Evolutionary conservation across 2,329 filamentous ascomycete species (phyloP).

Genomic region (Exophiala oligosperma): DNA sequence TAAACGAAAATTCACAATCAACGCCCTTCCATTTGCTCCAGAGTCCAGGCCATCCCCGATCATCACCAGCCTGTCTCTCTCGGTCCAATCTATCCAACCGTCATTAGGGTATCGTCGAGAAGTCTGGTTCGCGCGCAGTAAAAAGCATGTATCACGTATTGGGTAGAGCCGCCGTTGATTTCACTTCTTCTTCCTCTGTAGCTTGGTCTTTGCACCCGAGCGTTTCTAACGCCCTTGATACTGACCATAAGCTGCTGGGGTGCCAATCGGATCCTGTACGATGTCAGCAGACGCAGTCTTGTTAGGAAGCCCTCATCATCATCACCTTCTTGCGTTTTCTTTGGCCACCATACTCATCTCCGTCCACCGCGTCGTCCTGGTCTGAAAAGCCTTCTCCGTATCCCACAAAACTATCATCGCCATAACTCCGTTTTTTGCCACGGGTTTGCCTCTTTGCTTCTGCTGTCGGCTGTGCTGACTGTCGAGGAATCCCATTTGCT

Average conservation of each 20-base stretch:
- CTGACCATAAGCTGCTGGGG: constrained; percentile 14
- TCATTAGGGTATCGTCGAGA: constrained; percentile 24
- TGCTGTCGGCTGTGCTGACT: constrained; percentile 19
- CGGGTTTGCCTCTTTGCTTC: constrained; percentile 47
- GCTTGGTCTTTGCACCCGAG: neutral
- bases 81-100: constrained; percentile 5
- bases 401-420: constrained; percentile 52
- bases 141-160: constrained; percentile 1
- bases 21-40: neutral
- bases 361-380: constrained; percentile 45
- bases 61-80: constrained; percentile 6
- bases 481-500: constrained; percentile 24
- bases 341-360: constrained; percentile 38
- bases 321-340: constrained; percentile 51
- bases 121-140: neutral
- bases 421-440: constrained; percentile 51
- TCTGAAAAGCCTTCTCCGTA: constrained; percentile 53
- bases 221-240: constrained; percentile 14
- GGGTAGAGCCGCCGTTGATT: too few species aligned
- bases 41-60: neutral
- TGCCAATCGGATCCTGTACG: constrained; percentile 13
- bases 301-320: constrained; percentile 9
- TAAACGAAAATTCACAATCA: neutral
- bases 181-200: neutral
- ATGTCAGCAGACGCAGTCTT: neutral